Evolutionary conservation across 257 asterid species (phyloP), one percentile per base, ranked within the genome.

Genomic region (Solanum virginianum): DNA sequence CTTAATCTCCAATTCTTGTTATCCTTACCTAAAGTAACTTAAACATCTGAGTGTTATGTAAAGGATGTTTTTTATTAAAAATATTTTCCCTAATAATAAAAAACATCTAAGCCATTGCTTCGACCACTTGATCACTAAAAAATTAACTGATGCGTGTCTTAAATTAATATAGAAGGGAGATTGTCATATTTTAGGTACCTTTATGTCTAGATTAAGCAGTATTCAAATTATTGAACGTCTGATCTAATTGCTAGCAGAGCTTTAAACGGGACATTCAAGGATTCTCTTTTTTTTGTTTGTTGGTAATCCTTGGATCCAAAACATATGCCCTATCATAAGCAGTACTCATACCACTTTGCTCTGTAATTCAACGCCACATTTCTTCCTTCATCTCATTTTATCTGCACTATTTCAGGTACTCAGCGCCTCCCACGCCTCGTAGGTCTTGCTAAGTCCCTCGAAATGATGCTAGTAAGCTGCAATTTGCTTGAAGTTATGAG

Each of bases 401-500:
- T 53, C 49, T 79, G 82, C 82, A 51, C 65, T 79, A 16, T 57
- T 63, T 49, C 95, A 95, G 99, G 99, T 60, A 97, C 99, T 36
- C 99, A 97, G 89, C 96, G 98, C 18, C 98, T 97, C 88, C 99
- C 99, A 11, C 99, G 98, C 89, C 99, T 97, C 80, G 98, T 97
- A 20, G 99, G 99, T 74, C 92, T 93, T 81, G 93, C 98, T 45
- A 97, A 97, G 92, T 94, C 98, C 74, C 98, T 97, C 87, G 99
- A 97, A 86, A 94, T 97, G 99, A 97, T 97, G 92, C 89, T 97
- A 92, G 99, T 97, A 91, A 87, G 96, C 85, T 79, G 11, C 65
- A 11, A 16, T 51, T 79, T 89, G 51, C 55, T 26, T 39, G 66
- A 69, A 15, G 82, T 77, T 26, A 79, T 53, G 45, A 79, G 49